A percentile compares a stretch with the other conserved stretches of the same genome.
Conservation (phyloP, 1,284 basidiomycete genomes). For the Heimioporus retisporus region DNA sequence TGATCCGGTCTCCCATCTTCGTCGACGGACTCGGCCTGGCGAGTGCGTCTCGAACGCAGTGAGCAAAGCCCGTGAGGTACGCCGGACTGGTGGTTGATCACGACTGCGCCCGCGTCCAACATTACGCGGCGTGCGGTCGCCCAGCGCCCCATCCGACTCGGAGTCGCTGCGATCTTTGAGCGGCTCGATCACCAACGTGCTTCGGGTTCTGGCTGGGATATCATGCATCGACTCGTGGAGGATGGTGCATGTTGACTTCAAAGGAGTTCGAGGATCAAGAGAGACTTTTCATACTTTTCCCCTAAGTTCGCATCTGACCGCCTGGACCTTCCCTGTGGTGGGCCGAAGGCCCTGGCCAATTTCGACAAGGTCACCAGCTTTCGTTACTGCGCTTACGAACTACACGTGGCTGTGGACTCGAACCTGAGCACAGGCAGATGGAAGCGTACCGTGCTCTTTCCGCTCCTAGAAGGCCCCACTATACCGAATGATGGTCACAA, state of each 20-base stretch:
- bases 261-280: constrained; percentile 9
- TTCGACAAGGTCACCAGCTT: not conserved
- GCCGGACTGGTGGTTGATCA: constrained; percentile 38
- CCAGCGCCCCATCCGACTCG: constrained; percentile 80
- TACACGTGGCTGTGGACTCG: constrained; percentile 1
- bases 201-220: constrained; percentile 8
- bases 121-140: constrained; percentile 84
- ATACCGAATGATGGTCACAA: constrained; percentile 16
- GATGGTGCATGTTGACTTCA: constrained; percentile 1
- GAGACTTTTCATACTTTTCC: not conserved
- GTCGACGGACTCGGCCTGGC: constrained; percentile 48
- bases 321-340: constrained; percentile 3
- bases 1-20: constrained; percentile 88
- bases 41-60: no score
- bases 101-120: constrained; percentile 85
- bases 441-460: constrained; percentile 30
- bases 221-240: not conserved
- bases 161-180: constrained; percentile 72
- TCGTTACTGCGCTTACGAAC: constrained; percentile 25
- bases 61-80: no score
- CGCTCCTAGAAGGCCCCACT: constrained; percentile 29
- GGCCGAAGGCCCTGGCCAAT: constrained; percentile 1
- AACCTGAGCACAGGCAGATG: not conserved
- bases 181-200: constrained; percentile 11
- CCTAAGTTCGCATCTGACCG: constrained; percentile 24